Base-by-base conservation (phyloP, 768 basidiomycete genomes). In the Mycena rosella region DNA sequence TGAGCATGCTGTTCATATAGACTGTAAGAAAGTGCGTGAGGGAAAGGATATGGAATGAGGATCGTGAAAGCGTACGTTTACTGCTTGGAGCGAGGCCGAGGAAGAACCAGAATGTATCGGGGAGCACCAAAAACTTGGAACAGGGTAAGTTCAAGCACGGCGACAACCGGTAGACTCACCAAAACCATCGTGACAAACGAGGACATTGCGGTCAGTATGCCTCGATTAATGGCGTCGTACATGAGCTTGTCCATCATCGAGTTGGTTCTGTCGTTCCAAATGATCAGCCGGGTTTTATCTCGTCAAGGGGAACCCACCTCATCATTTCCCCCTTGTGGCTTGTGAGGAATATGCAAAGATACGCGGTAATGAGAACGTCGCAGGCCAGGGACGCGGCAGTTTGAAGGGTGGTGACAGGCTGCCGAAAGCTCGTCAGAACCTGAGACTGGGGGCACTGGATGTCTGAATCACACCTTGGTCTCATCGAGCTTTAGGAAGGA, bases 1-100 rank as follows among this genome's bases (percentile, higher is more conserved):
- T 53, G 14, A 70, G 40, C 69, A 70, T 70, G 51, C 69, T 70
- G 29, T 70, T 70, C 69, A 66, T 65, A 42, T 70, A 70, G 8
- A 65, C 69, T 40, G 17, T 5, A 15, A 26, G 20, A n/a, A 10
- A 9, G 30, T 8, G 2, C 36, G 42, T 27, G 20, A 24, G 3
- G 22, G 36, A 13, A 7, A 34, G 5, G 32, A 14, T 15, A 2
- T 20, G 6, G 20, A 49, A 26, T 10, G 26, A 27, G 27, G 42
- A 26, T 2, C 14, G n/a, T n/a, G 17, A 38, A 34, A 15, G 65
- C 63, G 9, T 5, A 69, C 68, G 38, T 49, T 69, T 69, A 18
- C 58, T 65, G 48, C 53, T 61, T 6, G 64, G 69, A 15, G 69
- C 64, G 14, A 70, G 64, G 6, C 64, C 55, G 44, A 66, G 45